A percentile compares a stretch with the other conserved stretches of the same genome.
Evolutionary conservation across 768 basidiomycete species (phyloP).

Genomic region (Mycena sanguinolenta): DNA sequence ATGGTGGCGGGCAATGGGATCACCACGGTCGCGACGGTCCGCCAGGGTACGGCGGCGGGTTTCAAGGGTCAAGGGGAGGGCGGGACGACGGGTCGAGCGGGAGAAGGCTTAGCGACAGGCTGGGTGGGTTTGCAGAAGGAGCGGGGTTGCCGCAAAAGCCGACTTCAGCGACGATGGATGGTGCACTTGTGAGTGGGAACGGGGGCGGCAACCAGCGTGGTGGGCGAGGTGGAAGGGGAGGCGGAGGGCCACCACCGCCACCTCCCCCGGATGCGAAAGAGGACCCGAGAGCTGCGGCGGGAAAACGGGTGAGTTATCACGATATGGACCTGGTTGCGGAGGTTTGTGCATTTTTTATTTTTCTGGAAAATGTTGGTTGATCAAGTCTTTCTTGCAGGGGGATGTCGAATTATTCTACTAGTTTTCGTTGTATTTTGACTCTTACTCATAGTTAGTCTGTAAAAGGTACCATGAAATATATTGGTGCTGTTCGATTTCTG

Average conservation of each 20-base stretch:
- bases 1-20: conserved; percentile 50
- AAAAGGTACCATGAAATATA: conserved; percentile 15
- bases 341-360: conserved; percentile 49
- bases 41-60: conserved; percentile 39
- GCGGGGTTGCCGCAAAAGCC: conserved; percentile 89
- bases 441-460: neutral
- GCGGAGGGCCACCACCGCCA: conserved; percentile 73
- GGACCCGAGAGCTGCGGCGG: conserved; percentile 91
- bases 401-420: conserved; percentile 73
- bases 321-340: conserved; percentile 96
- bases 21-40: conserved; percentile 54
- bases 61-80: conserved; percentile 52
- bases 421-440: conserved; percentile 20
- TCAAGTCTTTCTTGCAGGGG: conserved; percentile 54
- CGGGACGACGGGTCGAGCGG: conserved; percentile 71
- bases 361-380: conserved; percentile 18
- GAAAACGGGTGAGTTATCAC: conserved; percentile 92
- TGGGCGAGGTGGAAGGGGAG: conserved; percentile 44
- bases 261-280: conserved; percentile 92
- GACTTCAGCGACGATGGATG: conserved; percentile 62
- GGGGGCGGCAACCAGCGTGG: conserved; percentile 43
- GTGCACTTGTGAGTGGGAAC: conserved; percentile 66
- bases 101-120: conserved; percentile 82
- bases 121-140: conserved; percentile 80
- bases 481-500: neutral